Evolutionary conservation across 2,329 filamentous ascomycete genomes (phyloP).

Genomic region (Ophidiomyces ophidiicola): DNA sequence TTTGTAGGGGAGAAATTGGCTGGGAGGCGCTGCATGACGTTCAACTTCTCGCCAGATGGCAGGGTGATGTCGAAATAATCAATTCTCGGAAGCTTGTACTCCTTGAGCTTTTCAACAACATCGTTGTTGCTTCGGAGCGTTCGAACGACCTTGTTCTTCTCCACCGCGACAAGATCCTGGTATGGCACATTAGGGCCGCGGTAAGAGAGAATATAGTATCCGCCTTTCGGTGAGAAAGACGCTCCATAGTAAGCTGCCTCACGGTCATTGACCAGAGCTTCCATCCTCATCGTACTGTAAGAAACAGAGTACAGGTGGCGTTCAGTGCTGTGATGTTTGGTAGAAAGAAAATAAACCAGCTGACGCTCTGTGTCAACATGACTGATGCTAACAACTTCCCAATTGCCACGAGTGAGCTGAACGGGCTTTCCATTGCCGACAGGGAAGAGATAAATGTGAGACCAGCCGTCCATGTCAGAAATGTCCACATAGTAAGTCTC

Average conservation of each 20-base stretch:
- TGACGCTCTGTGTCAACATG: constrained; percentile 47
- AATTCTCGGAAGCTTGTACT: constrained; percentile 52
- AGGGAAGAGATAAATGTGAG: constrained; percentile 53
- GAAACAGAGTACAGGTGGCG: constrained; percentile 56
- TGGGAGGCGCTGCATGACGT: constrained; percentile 54
- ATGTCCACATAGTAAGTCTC: constrained; percentile 51
- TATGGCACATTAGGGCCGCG: constrained; percentile 55
- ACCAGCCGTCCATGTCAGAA: constrained; percentile 54
- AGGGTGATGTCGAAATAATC: constrained; percentile 52
- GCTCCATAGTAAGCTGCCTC: constrained; percentile 50
- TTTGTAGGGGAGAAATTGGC: constrained; percentile 50
- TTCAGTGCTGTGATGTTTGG: constrained; percentile 54
- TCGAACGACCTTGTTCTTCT: constrained; percentile 43
- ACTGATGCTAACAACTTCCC: constrained; percentile 50
- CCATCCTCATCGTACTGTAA: constrained; percentile 43
- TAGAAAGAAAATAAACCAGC: constrained; percentile 53
- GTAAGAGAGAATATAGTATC: constrained; percentile 56
- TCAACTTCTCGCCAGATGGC: constrained; percentile 49
- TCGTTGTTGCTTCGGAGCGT: constrained; percentile 50
- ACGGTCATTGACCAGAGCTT: constrained; percentile 49
- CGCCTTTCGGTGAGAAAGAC: constrained; percentile 50
- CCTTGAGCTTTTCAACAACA: constrained; percentile 43
- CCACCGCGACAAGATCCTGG: constrained; percentile 50
- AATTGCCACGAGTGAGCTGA: constrained; percentile 51
- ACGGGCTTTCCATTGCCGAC: constrained; percentile 44